Percentiles rank a stretch among this genome's conserved stretches.
Evolutionary conservation across 208 protist genomes (phyloP).

Genomic region (Sergeia podlipaevii): DNA sequence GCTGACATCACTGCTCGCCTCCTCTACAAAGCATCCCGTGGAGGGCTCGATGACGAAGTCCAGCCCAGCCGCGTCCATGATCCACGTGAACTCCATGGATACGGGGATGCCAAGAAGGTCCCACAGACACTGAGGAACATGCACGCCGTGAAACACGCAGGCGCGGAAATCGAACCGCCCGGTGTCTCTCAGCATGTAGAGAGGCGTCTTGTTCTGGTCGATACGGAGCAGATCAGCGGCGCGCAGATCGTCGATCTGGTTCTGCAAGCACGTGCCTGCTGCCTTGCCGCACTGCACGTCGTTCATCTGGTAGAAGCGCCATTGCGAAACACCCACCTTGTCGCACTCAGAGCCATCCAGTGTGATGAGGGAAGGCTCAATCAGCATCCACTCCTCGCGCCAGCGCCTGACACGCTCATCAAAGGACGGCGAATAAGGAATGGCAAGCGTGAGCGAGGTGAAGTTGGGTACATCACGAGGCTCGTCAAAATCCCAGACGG

Average conservation of each 20-base stretch:
- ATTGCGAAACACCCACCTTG: slow-evolving; percentile 52
- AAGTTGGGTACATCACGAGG: too few species aligned
- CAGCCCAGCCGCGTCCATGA: slow-evolving; percentile 39
- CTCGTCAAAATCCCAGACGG: too few species aligned
- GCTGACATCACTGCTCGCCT: neutral
- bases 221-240: slow-evolving; percentile 24
- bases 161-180: slow-evolving; percentile 33
- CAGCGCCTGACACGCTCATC: too few species aligned
- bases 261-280: slow-evolving; percentile 36
- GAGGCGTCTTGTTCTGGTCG: slow-evolving; percentile 14
- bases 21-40: slow-evolving; percentile 21
- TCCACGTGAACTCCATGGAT: slow-evolving; percentile 32
- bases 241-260: slow-evolving; percentile 64
- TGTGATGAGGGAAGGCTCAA: slow-evolving; percentile 42
- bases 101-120: slow-evolving; percentile 13
- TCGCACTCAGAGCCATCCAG: slow-evolving; percentile 48
- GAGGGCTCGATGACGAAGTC: slow-evolving; percentile 23
- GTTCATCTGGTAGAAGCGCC: slow-evolving; percentile 35
- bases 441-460: too few species aligned
- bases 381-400: slow-evolving; percentile 54
- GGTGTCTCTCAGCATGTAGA: slow-evolving; percentile 47
- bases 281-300: slow-evolving; percentile 25
- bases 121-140: slow-evolving; percentile 18
- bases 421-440: too few species aligned
- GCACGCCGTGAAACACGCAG: slow-evolving; percentile 7